Conservation (phyloP, 2,329 filamentous ascomycete genomes). For the Nemania sp. region DNA sequence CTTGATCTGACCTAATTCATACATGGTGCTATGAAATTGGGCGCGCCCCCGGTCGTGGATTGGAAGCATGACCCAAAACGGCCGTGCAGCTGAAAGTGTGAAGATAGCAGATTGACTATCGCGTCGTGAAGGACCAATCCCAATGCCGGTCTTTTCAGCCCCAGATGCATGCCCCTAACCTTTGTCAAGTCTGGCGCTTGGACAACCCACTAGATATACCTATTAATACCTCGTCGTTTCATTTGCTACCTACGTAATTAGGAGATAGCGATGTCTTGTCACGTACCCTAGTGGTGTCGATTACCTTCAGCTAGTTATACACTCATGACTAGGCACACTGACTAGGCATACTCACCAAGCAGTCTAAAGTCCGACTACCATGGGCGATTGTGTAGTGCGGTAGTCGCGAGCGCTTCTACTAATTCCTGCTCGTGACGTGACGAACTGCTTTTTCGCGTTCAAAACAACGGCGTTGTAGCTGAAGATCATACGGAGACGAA, state of each 20-base stretch:
- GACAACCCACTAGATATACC: background rate
- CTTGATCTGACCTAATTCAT: background rate
- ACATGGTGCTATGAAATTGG: conserved; percentile 5
- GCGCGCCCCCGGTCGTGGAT: conserved; percentile 2
- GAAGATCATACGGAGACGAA: background rate
- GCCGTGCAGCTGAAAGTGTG: conserved; percentile 1
- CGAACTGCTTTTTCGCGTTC: background rate
- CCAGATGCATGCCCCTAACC: conserved; percentile 17
- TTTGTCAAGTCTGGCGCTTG: background rate
- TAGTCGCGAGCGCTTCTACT: too few relatives aligned
- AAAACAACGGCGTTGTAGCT: background rate
- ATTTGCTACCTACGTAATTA: background rate
- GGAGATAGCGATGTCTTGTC: background rate
- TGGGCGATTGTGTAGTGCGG: too few relatives aligned
- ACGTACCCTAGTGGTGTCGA: background rate
- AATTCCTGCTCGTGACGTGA: background rate
- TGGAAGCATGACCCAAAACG: background rate
- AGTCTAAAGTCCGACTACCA: background rate
- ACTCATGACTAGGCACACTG: background rate
- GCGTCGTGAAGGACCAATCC: conserved; percentile 19
- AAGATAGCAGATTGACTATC: conserved; percentile 8
- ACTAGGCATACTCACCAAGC: background rate
- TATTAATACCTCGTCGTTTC: background rate
- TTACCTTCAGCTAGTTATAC: background rate
- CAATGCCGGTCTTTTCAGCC: conserved; percentile 22